Percentiles rank a stretch among this genome's conserved stretches.
phyloP scores from a whole-genome alignment of 495 filamentous ascomycete species.

The Penicillium pancosmium region DNA sequence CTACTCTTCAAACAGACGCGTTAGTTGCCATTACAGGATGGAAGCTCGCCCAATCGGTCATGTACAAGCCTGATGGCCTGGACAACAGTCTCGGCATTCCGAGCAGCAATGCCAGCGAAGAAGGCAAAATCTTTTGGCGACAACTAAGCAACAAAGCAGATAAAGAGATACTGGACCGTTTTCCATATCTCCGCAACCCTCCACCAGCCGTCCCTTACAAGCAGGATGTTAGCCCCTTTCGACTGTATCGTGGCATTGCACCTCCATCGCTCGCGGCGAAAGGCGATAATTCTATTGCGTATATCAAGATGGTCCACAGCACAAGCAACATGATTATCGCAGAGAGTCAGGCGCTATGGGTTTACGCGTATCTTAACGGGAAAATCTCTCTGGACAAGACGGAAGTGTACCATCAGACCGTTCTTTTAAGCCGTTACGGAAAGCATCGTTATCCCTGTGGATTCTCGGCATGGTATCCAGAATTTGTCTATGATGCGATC shows the following conservation, averaged over 20 bases:
- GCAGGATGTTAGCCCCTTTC: not conserved
- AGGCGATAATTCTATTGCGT: not conserved
- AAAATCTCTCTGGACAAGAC: not conserved
- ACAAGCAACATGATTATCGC: not conserved
- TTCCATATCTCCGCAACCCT: not conserved
- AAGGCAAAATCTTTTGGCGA: not conserved
- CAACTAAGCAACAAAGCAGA: not conserved
- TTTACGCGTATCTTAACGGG: not conserved
- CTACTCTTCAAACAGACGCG: not conserved
- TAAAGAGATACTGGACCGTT: not conserved
- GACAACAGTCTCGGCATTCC: not conserved
- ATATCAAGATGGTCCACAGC: conserved; percentile 1
- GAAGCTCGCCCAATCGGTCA: not conserved
- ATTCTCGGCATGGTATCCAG: conserved; percentile 1
- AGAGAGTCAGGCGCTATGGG: conserved; percentile 1
- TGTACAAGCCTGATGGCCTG: conserved; percentile 1
- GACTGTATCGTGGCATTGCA: not conserved
- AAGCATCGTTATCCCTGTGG: conserved; percentile 2
- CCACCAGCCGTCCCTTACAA: not conserved
- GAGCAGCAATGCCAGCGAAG: not conserved
- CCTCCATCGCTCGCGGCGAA: not conserved
- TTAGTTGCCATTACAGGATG: not conserved
- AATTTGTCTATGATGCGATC: not conserved
- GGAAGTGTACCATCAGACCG: not conserved
- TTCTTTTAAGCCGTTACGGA: not conserved